phyloP scores from a whole-genome alignment of 306 rosid genomes.

The Sphenostylis stenocarpa region DNA sequence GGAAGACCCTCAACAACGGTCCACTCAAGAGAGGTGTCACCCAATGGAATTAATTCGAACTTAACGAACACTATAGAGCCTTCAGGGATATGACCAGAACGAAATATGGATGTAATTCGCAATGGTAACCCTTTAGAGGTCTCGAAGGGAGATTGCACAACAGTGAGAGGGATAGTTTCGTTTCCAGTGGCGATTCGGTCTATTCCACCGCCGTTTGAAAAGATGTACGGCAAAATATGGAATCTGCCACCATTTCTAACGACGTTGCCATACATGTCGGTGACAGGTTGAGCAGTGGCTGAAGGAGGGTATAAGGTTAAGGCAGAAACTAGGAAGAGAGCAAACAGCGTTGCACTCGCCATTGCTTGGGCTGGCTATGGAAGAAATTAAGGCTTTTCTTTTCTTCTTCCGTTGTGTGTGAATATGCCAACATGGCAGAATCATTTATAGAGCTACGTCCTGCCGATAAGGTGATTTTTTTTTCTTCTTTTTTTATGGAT shows the following conservation, averaged over 20 bases:
- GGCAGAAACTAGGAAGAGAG: background rate
- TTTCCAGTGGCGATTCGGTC: background rate
- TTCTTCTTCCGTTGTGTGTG: background rate
- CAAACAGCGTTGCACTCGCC: background rate
- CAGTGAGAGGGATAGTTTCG: background rate
- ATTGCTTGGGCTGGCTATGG: background rate
- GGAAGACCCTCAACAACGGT: background rate
- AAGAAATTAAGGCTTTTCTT: background rate
- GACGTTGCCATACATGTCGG: background rate
- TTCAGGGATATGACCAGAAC: rapidly evolving
- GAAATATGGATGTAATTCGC: background rate
- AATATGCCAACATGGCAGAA: background rate
- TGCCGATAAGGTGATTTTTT: background rate
- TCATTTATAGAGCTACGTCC: background rate
- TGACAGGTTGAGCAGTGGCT: background rate
- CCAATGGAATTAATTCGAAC: rapidly evolving
- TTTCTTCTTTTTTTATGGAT: background rate
- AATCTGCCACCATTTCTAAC: background rate
- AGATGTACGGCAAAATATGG: background rate
- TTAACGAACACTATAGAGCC: background rate
- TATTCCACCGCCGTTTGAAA: background rate
- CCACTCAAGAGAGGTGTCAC: background rate
- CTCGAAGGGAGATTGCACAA: background rate
- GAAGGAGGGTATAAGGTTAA: background rate
- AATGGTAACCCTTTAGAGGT: background rate